Evolutionary conservation across 2,329 filamentous ascomycete genomes (phyloP).

Genomic region (Emmonsiellopsis sp.): DNA sequence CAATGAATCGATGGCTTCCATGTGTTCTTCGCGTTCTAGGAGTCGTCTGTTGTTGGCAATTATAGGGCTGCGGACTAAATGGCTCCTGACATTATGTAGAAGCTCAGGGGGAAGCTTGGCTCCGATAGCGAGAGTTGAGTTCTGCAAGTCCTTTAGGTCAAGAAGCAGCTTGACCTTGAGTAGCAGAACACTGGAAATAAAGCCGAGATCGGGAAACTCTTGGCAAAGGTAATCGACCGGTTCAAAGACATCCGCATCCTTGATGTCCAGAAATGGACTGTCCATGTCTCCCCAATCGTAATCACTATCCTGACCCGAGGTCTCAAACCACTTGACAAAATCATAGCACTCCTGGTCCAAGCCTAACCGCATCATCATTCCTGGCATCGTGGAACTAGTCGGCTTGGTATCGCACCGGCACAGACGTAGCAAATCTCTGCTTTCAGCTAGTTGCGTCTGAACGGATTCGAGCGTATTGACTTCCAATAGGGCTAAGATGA

Average conservation of each 20-base stretch:
- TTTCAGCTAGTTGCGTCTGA: conserved; percentile 29
- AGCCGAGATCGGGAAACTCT: conserved; percentile 10
- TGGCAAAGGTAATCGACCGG: conserved; percentile 11
- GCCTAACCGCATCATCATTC: conserved; percentile 37
- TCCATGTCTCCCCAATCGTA: conserved; percentile 30
- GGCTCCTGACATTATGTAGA: conserved; percentile 16
- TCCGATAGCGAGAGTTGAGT: conserved; percentile 9
- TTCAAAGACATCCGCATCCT: conserved; percentile 36
- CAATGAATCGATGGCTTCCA: too few species aligned
- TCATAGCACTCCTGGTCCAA: conserved; percentile 45
- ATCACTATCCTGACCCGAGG: conserved; percentile 12
- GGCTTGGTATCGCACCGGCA: conserved; percentile 39
- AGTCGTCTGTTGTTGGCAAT: conserved; percentile 9
- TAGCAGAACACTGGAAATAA: conserved; percentile 21
- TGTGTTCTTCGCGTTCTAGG: too few species aligned
- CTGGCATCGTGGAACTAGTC: conserved; percentile 33
- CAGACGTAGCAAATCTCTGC: conserved; percentile 38
- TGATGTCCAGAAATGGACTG: conserved; percentile 29
- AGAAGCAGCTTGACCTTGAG: conserved; percentile 30
- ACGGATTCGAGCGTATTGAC: conserved; percentile 29
- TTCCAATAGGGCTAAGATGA: conserved; percentile 26
- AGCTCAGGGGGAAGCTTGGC: conserved; percentile 20
- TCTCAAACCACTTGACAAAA: conserved; percentile 41
- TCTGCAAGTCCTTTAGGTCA: conserved; percentile 22
- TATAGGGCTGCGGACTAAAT: conserved; percentile 16